phyloP scores from a whole-genome alignment of 2,329 filamentous ascomycete species.

The Nannizziopsis barbatae region DNA sequence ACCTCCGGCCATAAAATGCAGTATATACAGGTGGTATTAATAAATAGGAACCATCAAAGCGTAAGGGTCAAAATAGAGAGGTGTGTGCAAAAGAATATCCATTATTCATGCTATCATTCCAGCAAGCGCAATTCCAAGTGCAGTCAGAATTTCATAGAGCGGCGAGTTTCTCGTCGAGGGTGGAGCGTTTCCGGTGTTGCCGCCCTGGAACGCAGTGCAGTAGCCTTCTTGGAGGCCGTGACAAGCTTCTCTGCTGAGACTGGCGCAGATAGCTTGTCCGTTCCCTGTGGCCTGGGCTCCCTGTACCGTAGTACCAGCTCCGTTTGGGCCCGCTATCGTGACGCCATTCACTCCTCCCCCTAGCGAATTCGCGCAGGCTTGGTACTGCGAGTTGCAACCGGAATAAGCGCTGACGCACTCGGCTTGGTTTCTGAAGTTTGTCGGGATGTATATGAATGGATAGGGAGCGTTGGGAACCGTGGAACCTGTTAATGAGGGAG shows the following conservation, averaged over 20 bases:
- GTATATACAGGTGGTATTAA: not conserved
- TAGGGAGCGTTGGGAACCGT: slow-evolving; percentile 42
- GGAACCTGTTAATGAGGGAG: slow-evolving; percentile 24
- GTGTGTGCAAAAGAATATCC: not conserved
- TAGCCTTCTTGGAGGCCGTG: slow-evolving; percentile 39
- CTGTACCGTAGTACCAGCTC: slow-evolving; percentile 41
- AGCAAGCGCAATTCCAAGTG: slow-evolving; percentile 36
- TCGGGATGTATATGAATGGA: slow-evolving; percentile 44
- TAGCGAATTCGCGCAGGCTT: slow-evolving; percentile 35
- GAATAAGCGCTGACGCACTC: slow-evolving; percentile 46
- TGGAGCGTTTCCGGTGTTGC: slow-evolving; percentile 12
- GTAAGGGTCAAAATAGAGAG: too few relatives aligned
- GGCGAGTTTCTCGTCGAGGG: slow-evolving; percentile 3
- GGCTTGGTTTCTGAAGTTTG: slow-evolving; percentile 41
- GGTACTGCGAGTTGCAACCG: slow-evolving; percentile 40
- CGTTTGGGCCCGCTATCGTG: slow-evolving; percentile 38
- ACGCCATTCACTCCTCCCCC: slow-evolving; percentile 43
- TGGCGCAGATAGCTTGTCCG: slow-evolving; percentile 37
- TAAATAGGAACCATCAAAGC: not conserved
- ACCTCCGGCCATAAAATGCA: not conserved
- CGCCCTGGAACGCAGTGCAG: slow-evolving; percentile 32
- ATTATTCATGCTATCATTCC: slow-evolving; percentile 33
- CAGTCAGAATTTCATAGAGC: slow-evolving; percentile 34
- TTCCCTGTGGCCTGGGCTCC: slow-evolving; percentile 33
- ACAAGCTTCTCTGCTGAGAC: slow-evolving; percentile 38